phyloP scores from a whole-genome alignment of 352 stramenopile species.

The Halophytophthora batemanensis region DNA sequence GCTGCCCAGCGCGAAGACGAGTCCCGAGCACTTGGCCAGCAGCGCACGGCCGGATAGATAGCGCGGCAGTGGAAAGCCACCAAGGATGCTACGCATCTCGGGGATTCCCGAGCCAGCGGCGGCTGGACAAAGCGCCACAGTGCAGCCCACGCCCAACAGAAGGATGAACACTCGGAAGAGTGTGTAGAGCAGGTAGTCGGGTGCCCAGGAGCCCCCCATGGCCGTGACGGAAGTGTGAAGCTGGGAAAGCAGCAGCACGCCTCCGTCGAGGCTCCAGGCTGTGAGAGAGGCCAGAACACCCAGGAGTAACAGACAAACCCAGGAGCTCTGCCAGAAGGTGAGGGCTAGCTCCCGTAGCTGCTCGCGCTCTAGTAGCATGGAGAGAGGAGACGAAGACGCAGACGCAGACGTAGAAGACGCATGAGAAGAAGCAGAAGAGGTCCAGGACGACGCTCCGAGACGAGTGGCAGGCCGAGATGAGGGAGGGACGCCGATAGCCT shows the following conservation, averaged over 20 bases:
- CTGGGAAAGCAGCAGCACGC: conserved; percentile 42
- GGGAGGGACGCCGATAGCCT: conserved; percentile 10
- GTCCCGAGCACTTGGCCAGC: conserved; percentile 58
- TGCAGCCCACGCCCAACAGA: conserved; percentile 56
- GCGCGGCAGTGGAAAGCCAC: conserved; percentile 62
- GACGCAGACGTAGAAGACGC: conserved; percentile 27
- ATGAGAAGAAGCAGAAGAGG: conserved; percentile 8
- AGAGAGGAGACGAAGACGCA: conserved; percentile 8
- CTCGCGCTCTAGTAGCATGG: conserved; percentile 39
- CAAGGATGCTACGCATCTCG: conserved; percentile 77
- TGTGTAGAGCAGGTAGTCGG: conserved; percentile 61
- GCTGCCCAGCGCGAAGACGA: conserved; percentile 65
- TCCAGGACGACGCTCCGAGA: not conserved
- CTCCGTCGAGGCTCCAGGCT: conserved; percentile 65
- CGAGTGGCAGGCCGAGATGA: not conserved
- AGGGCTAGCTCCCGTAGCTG: conserved; percentile 39
- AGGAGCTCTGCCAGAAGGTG: conserved; percentile 69
- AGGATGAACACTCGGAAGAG: conserved; percentile 58
- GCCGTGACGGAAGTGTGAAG: conserved; percentile 38
- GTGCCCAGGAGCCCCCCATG: conserved; percentile 45
- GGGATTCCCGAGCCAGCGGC: conserved; percentile 71
- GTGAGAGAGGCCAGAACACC: conserved; percentile 49
- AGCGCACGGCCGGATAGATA: conserved; percentile 62
- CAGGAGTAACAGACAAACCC: conserved; percentile 69
- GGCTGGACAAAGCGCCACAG: conserved; percentile 56